Base-by-base conservation (phyloP, 768 basidiomycete genomes). In the Xerocomellus amylosporus region DNA sequence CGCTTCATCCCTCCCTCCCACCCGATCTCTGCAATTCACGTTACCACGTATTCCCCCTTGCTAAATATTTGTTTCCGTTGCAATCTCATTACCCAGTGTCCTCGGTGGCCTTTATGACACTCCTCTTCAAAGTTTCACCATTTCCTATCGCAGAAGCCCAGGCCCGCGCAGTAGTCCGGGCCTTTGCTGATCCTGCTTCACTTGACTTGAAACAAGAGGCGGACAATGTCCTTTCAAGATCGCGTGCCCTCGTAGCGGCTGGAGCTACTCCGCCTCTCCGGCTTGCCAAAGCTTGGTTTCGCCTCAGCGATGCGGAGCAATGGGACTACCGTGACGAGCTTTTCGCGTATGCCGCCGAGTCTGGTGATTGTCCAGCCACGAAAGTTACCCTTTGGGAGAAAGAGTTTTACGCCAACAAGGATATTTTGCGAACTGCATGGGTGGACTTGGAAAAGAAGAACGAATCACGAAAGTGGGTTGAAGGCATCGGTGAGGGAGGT, bases 101-200 rank as follows among this genome's bases (percentile, higher is more conserved):
- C 1, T 78, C 78, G 5, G 63, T 90, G 38, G 86, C 82, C 9
- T 90, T 93, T 68, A 73, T 88, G 47, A 82, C 88, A 2, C 78
- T 91, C 12, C 75, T 76, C 1, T 65, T 75, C 26, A 73, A 74
- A 33, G 82, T 90, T 22, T 78, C 78, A 0, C 93, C 93, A 3
- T 80, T 95, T 54, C 92, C 90, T 1, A 64, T 93, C 0, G 75
- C 86, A 45, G 91, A 97, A 69, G 82, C 81, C 0, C 94, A 96
- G 70, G 86, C 86, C 1, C 80, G 79, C 0, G 86, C 83, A 3
- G 76, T 82, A 8, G 66, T 85, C 20, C 75, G 75, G 22, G 81
- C 78, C 0, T 87, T 89, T 55, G 73, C 73, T 14, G 60, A 82
- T 48, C 83, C 82, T 1, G 65, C 66, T 24, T 68, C 75, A 20